phyloP scores from a whole-genome alignment of 2,329 filamentous ascomycete genomes.

The Fusarium burgessii region DNA sequence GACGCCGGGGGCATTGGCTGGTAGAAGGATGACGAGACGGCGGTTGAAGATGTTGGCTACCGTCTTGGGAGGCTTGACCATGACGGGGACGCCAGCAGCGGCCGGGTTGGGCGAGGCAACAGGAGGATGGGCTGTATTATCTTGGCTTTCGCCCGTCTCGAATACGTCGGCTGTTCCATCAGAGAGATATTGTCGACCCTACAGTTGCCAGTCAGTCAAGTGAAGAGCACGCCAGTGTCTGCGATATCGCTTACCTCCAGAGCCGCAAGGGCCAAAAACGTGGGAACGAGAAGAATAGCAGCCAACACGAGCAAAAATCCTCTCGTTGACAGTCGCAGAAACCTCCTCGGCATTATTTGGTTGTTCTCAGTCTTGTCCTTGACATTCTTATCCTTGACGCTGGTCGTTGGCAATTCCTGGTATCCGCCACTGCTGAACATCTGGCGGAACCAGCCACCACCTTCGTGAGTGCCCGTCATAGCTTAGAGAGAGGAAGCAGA shows the following conservation, averaged over 20 bases:
- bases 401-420: slow-evolving; percentile 20
- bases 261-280: slow-evolving; percentile 19
- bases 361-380: slow-evolving; percentile 20
- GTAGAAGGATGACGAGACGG: slow-evolving; percentile 38
- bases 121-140: background rate
- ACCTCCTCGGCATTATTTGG: slow-evolving; percentile 10
- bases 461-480: slow-evolving; percentile 2
- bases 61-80: background rate
- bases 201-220: background rate
- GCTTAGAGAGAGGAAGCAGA: slow-evolving; percentile 12
- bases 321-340: slow-evolving; percentile 5
- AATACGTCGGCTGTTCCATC: slow-evolving; percentile 28
- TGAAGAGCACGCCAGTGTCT: too few relatives aligned
- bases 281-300: slow-evolving; percentile 12
- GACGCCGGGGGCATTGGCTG: slow-evolving; percentile 34
- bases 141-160: background rate
- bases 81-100: slow-evolving; percentile 1
- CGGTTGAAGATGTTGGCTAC: slow-evolving; percentile 10
- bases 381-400: background rate
- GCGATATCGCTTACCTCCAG: slow-evolving; percentile 5
- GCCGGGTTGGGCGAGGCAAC: background rate
- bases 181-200: slow-evolving; percentile 28
- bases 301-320: slow-evolving; percentile 12
- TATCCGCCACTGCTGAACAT: slow-evolving; percentile 22
- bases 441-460: slow-evolving; percentile 18